Conservation (phyloP, 2,329 filamentous ascomycete species). For the Hawksworthiomyces lignivorus region DNA sequence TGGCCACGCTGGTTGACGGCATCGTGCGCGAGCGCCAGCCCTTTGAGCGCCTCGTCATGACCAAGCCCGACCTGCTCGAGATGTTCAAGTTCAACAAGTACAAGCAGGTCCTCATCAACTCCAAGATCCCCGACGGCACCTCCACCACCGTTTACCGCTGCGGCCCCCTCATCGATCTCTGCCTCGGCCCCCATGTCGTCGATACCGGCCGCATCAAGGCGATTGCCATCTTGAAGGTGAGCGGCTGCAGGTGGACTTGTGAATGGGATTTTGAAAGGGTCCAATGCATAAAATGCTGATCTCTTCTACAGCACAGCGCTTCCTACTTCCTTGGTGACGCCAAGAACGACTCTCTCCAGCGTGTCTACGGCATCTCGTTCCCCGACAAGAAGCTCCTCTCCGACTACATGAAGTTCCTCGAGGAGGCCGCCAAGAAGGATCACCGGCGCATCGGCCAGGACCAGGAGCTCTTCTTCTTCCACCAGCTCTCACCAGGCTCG, state of each 20-base stretch:
- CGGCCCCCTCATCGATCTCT: slow-evolving; percentile 89
- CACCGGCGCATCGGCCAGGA: slow-evolving; percentile 90
- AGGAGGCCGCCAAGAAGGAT: slow-evolving; percentile 96
- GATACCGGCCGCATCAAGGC: slow-evolving; percentile 91
- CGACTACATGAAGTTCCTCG: slow-evolving; percentile 89
- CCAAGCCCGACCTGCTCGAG: slow-evolving; percentile 84
- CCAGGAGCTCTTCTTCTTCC: slow-evolving; percentile 97
- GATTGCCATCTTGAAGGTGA: slow-evolving; percentile 77
- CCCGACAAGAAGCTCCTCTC: slow-evolving; percentile 93
- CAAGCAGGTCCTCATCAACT: slow-evolving; percentile 95
- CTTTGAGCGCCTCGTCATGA: slow-evolving; percentile 82
- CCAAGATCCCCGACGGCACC: slow-evolving; percentile 82
- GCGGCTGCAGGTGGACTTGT: background rate
- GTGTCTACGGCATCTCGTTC: slow-evolving; percentile 92
- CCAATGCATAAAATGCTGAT: no score
- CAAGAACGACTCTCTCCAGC: slow-evolving; percentile 88
- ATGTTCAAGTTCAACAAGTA: slow-evolving; percentile 99
- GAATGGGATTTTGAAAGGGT: no score
- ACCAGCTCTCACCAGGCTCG: slow-evolving; percentile 85
- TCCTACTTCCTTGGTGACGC: slow-evolving; percentile 88
- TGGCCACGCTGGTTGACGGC: slow-evolving; percentile 71
- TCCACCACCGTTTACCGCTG: slow-evolving; percentile 92
- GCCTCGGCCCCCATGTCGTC: slow-evolving; percentile 88
- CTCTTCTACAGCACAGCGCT: slow-evolving; percentile 24
- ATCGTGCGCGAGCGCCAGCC: slow-evolving; percentile 96